A percentile compares a stretch with the other conserved stretches of the same genome.
Conservation (phyloP, 208 protist genomes). For the Lotmaria passim region DNA sequence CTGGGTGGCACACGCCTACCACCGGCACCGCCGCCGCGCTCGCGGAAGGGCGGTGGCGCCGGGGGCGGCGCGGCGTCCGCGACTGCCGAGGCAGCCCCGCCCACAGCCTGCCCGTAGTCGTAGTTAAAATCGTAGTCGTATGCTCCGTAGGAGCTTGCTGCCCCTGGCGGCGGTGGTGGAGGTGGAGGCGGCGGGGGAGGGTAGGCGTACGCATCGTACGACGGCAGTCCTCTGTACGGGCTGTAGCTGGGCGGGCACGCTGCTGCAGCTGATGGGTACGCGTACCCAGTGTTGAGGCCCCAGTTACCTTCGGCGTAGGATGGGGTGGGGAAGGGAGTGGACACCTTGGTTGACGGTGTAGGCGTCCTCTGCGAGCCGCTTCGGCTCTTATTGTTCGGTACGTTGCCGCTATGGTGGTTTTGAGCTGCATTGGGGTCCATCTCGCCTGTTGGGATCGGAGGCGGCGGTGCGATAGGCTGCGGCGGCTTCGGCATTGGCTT, state of each 20-base stretch:
- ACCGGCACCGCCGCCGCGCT: background rate
- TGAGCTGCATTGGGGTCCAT: conserved; percentile 3
- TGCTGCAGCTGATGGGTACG: background rate
- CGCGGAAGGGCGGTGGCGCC: conserved; percentile 1
- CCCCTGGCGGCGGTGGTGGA: background rate
- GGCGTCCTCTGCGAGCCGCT: background rate
- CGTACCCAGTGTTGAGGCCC: background rate
- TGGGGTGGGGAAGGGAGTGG: background rate
- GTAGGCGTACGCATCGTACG: conserved; percentile 14
- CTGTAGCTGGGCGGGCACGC: conserved; percentile 4
- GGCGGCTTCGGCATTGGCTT: background rate
- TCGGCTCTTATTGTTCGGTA: background rate
- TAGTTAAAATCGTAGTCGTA: conserved; percentile 1
- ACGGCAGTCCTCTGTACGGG: background rate
- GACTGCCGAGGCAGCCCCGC: background rate
- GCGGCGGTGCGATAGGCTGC: background rate
- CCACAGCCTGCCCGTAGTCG: background rate
- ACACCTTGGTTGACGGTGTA: background rate
- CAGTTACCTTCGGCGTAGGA: conserved; percentile 8
- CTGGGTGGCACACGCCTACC: background rate
- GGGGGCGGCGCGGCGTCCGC: background rate
- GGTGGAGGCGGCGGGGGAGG: conserved; percentile 6
- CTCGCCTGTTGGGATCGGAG: conserved; percentile 15
- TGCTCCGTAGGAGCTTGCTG: background rate
- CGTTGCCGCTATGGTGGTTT: background rate